Percentiles rank a stretch among this genome's conserved stretches.
phyloP scores from a whole-genome alignment of 768 basidiomycete species.

The Boletus rex-veris region DNA sequence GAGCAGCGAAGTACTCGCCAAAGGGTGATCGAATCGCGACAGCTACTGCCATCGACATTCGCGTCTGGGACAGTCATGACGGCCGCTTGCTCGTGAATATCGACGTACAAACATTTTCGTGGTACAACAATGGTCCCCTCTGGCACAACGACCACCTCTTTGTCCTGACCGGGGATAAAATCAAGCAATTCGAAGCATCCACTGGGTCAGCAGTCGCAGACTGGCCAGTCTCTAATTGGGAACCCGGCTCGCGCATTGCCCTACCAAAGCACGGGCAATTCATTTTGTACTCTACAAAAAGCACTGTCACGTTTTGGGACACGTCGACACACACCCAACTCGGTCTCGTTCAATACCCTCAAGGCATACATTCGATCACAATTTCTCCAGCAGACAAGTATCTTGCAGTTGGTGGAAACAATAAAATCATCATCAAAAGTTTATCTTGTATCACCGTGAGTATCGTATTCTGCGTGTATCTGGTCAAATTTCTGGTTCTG shows the following conservation, averaged over 20 bases:
- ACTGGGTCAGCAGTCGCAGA: not conserved
- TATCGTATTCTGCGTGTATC: not conserved
- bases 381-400: not conserved
- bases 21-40: not conserved
- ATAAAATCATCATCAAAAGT: not conserved
- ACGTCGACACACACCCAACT: not conserved
- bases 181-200: not conserved
- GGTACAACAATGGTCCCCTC: not conserved
- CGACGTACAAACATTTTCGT: not conserved
- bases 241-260: not conserved
- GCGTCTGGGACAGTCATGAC: not conserved
- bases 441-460: not conserved
- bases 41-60: not conserved
- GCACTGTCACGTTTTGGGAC: not conserved
- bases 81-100: not conserved
- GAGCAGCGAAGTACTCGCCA: not conserved
- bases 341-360: not conserved
- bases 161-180: not conserved
- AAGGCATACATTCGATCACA: not conserved
- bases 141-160: conserved; percentile 2
- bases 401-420: not conserved
- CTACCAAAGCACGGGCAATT: not conserved
- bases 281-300: not conserved
- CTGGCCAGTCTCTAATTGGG: not conserved
- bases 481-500: not conserved